Conservation (phyloP, 1,139 yeast genomes). For the Hemisphaericaspora lyxosophila region DNA sequence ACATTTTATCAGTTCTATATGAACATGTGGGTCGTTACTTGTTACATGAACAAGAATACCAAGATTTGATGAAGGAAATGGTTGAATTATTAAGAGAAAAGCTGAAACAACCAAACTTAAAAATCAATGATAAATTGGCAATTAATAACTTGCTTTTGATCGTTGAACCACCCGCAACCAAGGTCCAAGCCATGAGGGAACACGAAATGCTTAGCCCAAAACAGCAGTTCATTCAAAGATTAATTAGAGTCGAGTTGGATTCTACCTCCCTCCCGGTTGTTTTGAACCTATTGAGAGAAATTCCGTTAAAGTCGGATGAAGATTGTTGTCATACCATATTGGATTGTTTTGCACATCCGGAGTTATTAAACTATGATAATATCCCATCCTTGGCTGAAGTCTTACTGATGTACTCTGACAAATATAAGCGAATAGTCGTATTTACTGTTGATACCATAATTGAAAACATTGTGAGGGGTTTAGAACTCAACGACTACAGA, state of each 20-base stretch:
- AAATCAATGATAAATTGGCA: conserved; percentile 57
- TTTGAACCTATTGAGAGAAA: conserved; percentile 38
- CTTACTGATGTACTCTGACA: conserved; percentile 33
- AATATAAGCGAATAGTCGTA: conserved; percentile 39
- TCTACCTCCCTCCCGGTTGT: conserved; percentile 34
- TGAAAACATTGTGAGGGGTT: conserved; percentile 63
- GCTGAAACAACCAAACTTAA: conserved; percentile 50
- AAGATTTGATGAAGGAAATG: conserved; percentile 62
- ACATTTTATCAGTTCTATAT: conserved; percentile 62
- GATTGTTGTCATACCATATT: conserved; percentile 41
- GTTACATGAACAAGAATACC: conserved; percentile 60
- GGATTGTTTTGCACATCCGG: conserved; percentile 62
- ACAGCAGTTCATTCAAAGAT: conserved; percentile 49
- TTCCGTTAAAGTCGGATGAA: conserved; percentile 46
- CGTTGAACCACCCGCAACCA: conserved; percentile 57
- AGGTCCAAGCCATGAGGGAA: conserved; percentile 23
- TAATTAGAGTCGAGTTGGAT: conserved; percentile 55
- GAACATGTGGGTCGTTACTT: conserved; percentile 76
- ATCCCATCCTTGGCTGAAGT: conserved; percentile 52
- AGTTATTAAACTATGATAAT: conserved; percentile 58
- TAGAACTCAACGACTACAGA: conserved; percentile 65
- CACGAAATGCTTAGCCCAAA: conserved; percentile 30
- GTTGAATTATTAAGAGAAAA: conserved; percentile 54
- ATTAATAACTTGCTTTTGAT: conserved; percentile 59
- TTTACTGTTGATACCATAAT: conserved; percentile 61